Evolutionary conservation across 2,329 filamentous ascomycete genomes (phyloP).

Genomic region (Nectriaceae sp.): DNA sequence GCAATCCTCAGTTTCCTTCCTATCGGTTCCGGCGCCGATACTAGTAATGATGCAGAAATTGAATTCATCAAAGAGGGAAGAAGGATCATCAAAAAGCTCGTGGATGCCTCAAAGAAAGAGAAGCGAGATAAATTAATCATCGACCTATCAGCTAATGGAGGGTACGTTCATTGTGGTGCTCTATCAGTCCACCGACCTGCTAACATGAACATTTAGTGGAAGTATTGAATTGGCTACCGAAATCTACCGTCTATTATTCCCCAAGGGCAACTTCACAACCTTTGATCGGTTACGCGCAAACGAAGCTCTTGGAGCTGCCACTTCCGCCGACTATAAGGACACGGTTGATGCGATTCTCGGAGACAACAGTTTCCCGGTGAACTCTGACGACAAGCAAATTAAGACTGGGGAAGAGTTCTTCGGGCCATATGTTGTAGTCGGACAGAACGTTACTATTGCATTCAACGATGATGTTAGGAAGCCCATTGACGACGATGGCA

Average conservation of each 20-base stretch:
- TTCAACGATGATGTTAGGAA: conserved; percentile 17
- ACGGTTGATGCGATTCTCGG: conserved; percentile 13
- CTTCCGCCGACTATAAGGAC: conserved; percentile 17
- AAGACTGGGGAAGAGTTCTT: conserved; percentile 22
- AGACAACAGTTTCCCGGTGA: conserved; percentile 14
- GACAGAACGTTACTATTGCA: conserved; percentile 24
- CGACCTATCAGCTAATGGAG: conserved; percentile 24
- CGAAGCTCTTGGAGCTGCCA: conserved; percentile 14
- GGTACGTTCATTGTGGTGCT: too few species aligned
- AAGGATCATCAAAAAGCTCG: conserved; percentile 17
- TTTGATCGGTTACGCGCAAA: conserved; percentile 26
- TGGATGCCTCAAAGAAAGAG: conserved; percentile 17
- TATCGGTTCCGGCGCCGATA: conserved; percentile 7
- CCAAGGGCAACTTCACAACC: conserved; percentile 18
- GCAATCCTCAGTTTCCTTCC: conserved; percentile 26
- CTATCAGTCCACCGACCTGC: too few species aligned
- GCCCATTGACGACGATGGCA: conserved; percentile 7
- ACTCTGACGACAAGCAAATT: conserved; percentile 10
- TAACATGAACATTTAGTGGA: too few species aligned
- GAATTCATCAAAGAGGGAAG: conserved; percentile 20
- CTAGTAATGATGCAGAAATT: conserved; percentile 3
- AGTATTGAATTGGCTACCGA: conserved; percentile 17
- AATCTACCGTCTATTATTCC: conserved; percentile 24
- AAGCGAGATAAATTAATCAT: conserved; percentile 26
- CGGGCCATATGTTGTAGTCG: conserved; percentile 19